A percentile compares a stretch with the other conserved stretches of the same genome.
Evolutionary conservation across 139 green algal genomes (phyloP).

Genomic region (Chlorella vulgaris): DNA sequence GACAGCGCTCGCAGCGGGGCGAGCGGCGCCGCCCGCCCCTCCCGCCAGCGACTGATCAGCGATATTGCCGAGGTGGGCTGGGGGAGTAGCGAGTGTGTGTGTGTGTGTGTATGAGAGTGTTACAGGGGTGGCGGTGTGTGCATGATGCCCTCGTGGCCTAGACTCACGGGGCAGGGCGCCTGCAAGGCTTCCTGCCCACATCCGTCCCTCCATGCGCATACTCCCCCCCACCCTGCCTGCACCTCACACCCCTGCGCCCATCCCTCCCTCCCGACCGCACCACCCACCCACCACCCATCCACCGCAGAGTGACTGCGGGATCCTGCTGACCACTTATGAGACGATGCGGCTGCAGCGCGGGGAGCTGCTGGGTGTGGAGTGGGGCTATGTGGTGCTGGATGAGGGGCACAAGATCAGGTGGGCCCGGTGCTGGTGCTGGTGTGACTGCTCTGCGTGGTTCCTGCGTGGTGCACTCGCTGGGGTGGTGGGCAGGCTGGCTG

Average conservation of each 20-base stretch:
- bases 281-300: not conserved
- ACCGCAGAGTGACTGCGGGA: conserved; percentile 41
- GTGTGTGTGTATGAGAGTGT: too few species aligned
- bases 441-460: not conserved
- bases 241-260: not conserved
- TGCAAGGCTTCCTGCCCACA: not conserved
- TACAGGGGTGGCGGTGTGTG: not conserved
- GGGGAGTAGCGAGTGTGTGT: too few species aligned
- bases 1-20: conserved; percentile 48
- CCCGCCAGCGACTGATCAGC: conserved; percentile 15
- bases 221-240: too few species aligned
- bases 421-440: not conserved
- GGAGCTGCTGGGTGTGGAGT: conserved; percentile 80
- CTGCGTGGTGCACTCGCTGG: too few species aligned
- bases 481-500: too few species aligned
- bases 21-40: conserved; percentile 1
- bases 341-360: conserved; percentile 77
- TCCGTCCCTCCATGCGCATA: too few species aligned
- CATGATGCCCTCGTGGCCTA: not conserved
- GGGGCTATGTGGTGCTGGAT: conserved; percentile 93
- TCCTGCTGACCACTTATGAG: conserved; percentile 95
- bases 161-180: too few species aligned
- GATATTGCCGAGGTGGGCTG: conserved; percentile 32
- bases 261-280: not conserved
- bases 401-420: conserved; percentile 95